Evolutionary conservation across 208 protist genomes (phyloP), one percentile per base, ranked within the genome.

Genomic region (Tritrichomonas foetus): DNA sequence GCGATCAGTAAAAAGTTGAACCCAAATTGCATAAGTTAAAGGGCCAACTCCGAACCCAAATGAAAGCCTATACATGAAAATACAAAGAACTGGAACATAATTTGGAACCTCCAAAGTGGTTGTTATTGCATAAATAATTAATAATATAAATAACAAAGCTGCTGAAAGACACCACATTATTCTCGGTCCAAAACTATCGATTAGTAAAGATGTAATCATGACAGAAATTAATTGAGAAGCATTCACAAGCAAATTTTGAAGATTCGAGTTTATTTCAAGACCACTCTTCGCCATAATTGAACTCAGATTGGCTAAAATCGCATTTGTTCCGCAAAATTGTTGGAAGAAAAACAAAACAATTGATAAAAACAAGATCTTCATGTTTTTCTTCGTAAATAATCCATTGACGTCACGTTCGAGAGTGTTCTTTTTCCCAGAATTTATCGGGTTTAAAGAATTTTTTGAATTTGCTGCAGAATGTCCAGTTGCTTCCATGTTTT

Each of bases 1-100:
- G 1, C 22, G 30, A 30, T 30, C 20, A 41, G 57, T 22, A 44
- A 80, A 84, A 2, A 94, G 30, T 84, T 89, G 66, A 20, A 20
- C 20, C 11, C 55, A n/a, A 44, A 94, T 61, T 20, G n/a, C 36
- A 61, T 66, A 94, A 9, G 93, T 9, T 33, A 89, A 22, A 20
- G 93, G 93, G n/a, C 93, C 93, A 16, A 30, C n/a, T 16, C 93
- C 93, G 8, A 94, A 36, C 3, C 75, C 64, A 27, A 89, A 94
- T 5, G 89, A 93, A 33, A 78, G 36, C 2, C 89, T n/a, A n/a
- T 57, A 94, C 2, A 30, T 8, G n/a, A 80, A 94, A 49, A 89
- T 33, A 27, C 22, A 16, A 61, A 55, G 20, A 33, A 80, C 49
- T 57, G 66, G 64, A 72, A 89, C 22, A 11, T 39, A 33, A n/a